Evolutionary conservation across 2,329 filamentous ascomycete species (phyloP).

Genomic region (Penicillium polonicum): DNA sequence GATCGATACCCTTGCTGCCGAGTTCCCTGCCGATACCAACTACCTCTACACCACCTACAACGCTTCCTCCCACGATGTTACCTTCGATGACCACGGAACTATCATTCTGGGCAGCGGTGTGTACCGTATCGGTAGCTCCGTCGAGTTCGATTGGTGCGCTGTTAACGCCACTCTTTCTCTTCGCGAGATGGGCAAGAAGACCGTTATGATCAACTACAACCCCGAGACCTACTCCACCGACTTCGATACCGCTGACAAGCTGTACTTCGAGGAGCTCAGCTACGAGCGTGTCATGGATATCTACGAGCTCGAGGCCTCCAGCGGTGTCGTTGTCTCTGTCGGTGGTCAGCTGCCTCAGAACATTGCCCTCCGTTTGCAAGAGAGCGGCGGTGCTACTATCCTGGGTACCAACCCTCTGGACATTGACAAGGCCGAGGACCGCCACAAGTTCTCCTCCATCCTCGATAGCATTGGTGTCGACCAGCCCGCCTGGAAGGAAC

Average conservation of each 20-base stretch:
- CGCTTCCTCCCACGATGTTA: constrained; percentile 86
- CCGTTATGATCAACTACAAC: constrained; percentile 94
- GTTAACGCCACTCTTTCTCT: constrained; percentile 85
- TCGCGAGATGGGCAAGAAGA: constrained; percentile 88
- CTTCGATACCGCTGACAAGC: constrained; percentile 81
- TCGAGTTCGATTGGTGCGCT: constrained; percentile 98
- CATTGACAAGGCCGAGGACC: constrained; percentile 96
- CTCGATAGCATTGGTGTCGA: constrained; percentile 95
- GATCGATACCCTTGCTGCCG: constrained; percentile 95
- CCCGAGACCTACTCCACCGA: constrained; percentile 82
- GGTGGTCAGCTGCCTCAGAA: constrained; percentile 97
- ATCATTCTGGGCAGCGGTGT: constrained; percentile 91
- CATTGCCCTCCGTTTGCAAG: constrained; percentile 90
- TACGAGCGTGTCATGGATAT: constrained; percentile 99
- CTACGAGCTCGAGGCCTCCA: constrained; percentile 84
- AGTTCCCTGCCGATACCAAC: constrained; percentile 93
- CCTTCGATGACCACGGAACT: constrained; percentile 87
- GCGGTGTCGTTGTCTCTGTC: constrained; percentile 89
- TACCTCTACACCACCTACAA: constrained; percentile 99
- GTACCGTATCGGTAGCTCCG: constrained; percentile 94
- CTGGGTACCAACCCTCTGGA: constrained; percentile 90
- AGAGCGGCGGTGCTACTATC: constrained; percentile 83
- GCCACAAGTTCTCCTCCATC: constrained; percentile 97
- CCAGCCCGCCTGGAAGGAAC: constrained; percentile 96
- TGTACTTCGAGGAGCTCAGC: constrained; percentile 96